Base-by-base conservation (phyloP, 202 grass and related monocot genomes). In the Brachypodium distachyon region DNA sequence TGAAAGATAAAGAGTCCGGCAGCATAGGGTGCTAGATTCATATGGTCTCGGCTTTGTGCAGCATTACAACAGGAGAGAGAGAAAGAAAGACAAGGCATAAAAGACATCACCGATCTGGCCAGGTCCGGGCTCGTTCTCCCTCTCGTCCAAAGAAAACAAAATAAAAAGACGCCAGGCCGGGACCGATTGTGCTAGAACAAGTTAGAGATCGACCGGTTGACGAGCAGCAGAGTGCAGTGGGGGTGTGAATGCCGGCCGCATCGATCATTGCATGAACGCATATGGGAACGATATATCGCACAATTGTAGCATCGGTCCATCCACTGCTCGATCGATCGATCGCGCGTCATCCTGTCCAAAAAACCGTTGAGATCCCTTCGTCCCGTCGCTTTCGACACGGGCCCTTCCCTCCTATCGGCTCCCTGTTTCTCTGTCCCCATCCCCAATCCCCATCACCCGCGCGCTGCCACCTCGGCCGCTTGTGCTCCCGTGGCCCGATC, bases 311-410 rank as follows among this genome's bases (percentile, higher is more conserved):
- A n/a, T n/a, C n/a, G n/a, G n/a, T n/a, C n/a, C n/a, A n/a, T n/a
- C n/a, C n/a, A n/a, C n/a, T n/a, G n/a, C n/a, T n/a, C n/a, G n/a
- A n/a, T n/a, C n/a, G n/a, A n/a, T 58, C 17, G 14, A n/a, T 44
- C 69, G 62, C 56, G 26, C 32, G 47, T 26, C 56, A 27, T 7
- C 49, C 76, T 39, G 60, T 0, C 29, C 29, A 77, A 72, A 82
- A 77, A 72, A 82, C 67, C 85, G 59, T 77, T 67, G 74, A 41
- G 44, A 57, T 81, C 69, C 60, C 31, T 19, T 60, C 74, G 67
- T 87, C 67, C 34, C 16, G 74, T 87, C 85, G 59, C 85, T 87
- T 67, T 87, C 67, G 17, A n/a, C 51, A n/a, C n/a, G n/a, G 61
- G 13, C 43, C 63, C 29, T 49, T 25, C 46, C 0, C 21, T 6